Conservation (phyloP, 1,284 basidiomycete genomes). For the Cryptococcus depauperatus region DNA sequence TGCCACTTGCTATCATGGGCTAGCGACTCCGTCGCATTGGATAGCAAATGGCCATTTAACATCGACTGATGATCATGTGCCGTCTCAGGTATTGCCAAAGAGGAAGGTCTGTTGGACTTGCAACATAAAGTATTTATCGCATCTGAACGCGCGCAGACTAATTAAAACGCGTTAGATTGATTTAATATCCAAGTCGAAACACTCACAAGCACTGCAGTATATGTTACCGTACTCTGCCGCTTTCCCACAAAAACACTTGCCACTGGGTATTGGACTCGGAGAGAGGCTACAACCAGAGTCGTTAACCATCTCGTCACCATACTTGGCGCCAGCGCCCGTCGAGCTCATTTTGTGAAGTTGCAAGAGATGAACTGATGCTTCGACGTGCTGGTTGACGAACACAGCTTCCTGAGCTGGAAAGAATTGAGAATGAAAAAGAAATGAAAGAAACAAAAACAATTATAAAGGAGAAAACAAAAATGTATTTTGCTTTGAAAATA, state of each 20-base stretch:
- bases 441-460: too few relatives aligned
- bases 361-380: too few relatives aligned
- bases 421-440: too few relatives aligned
- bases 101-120: too few relatives aligned
- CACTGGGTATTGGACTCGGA: slow-evolving; percentile 11
- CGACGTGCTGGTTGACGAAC: too few relatives aligned
- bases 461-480: too few relatives aligned
- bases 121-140: slow-evolving; percentile 43
- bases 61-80: slow-evolving; percentile 11
- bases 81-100: too few relatives aligned
- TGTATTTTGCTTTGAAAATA: too few relatives aligned
- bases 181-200: neutral
- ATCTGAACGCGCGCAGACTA: slow-evolving; percentile 41
- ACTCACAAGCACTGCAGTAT: slow-evolving; percentile 41
- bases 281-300: slow-evolving; percentile 20
- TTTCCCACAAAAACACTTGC: slow-evolving; percentile 36
- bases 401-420: too few relatives aligned
- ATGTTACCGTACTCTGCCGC: slow-evolving; percentile 30
- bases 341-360: too few relatives aligned
- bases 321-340: slow-evolving; percentile 3
- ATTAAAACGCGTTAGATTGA: neutral
- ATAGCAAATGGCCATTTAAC: too few relatives aligned
- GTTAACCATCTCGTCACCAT: slow-evolving; percentile 13
- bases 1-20: slow-evolving; percentile 22
- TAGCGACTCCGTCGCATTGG: too few relatives aligned